A percentile compares a stretch with the other conserved stretches of the same genome.
Evolutionary conservation across 805 yeast genomes (phyloP).

Genomic region (Candida pseudoglaebosa): DNA sequence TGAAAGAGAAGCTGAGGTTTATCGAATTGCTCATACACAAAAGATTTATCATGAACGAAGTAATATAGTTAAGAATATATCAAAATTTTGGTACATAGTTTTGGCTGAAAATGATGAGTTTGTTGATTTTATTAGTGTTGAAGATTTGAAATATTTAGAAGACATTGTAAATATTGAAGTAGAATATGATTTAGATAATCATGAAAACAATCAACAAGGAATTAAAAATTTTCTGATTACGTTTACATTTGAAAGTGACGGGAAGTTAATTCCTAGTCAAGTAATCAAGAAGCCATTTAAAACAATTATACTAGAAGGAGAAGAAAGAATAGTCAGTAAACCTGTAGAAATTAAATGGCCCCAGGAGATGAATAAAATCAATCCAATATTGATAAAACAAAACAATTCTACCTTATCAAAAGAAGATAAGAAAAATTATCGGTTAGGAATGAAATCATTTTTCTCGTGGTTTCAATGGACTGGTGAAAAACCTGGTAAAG

Average conservation of each 20-base stretch:
- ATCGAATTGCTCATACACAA: conserved; percentile 48
- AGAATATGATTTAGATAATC: conserved; percentile 29
- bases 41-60: conserved; percentile 59
- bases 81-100: conserved; percentile 85
- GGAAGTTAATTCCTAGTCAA: conserved; percentile 52
- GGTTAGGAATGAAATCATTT: conserved; percentile 75
- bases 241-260: conserved; percentile 42
- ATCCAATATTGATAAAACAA: conserved; percentile 50
- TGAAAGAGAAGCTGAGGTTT: conserved; percentile 57
- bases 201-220: conserved; percentile 18
- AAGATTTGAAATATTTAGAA: conserved; percentile 76
- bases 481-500: conserved; percentile 72
- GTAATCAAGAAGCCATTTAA: conserved; percentile 57
- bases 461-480: conserved; percentile 89
- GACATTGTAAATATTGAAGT: conserved; percentile 61
- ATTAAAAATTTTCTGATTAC: conserved; percentile 55
- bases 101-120: conserved; percentile 82
- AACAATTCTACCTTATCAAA: conserved; percentile 34
- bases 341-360: conserved; percentile 70
- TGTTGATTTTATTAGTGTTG: conserved; percentile 70
- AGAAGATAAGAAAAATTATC: conserved; percentile 56
- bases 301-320: conserved; percentile 47
- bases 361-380: conserved; percentile 46
- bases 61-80: conserved; percentile 47
- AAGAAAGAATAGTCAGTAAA: conserved; percentile 52